Conservation (phyloP, 164 flowering plant genomes). For the Annona squamosa region DNA sequence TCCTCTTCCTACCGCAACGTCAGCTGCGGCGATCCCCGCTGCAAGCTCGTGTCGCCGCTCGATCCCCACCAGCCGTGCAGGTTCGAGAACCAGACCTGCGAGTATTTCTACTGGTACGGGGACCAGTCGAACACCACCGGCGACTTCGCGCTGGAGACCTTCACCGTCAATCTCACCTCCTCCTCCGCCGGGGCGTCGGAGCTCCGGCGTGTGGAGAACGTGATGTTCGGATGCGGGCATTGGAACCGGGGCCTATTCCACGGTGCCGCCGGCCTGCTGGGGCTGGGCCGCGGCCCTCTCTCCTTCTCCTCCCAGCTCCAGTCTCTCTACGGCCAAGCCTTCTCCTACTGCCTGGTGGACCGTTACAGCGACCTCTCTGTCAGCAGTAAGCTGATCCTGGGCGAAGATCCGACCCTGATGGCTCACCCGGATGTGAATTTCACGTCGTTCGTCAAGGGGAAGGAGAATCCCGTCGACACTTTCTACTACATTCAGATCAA, state of each 20-base stretch:
- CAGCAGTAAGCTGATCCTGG: conserved; percentile 82
- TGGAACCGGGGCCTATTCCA: conserved; percentile 94
- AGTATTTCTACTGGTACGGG: conserved; percentile 92
- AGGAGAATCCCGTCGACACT: conserved; percentile 65
- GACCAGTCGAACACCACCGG: conserved; percentile 94
- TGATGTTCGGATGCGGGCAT: conserved; percentile 98
- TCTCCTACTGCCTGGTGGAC: conserved; percentile 90
- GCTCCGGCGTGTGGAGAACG: conserved; percentile 49
- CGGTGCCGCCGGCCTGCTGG: conserved; percentile 90
- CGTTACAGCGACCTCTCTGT: conserved; percentile 67
- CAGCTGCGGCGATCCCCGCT: conserved; percentile 60
- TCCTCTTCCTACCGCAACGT: conserved; percentile 52
- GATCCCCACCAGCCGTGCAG: conserved; percentile 64
- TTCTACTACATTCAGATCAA: conserved; percentile 74
- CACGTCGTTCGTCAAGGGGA: conserved; percentile 52
- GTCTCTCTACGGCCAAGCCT: conserved; percentile 71
- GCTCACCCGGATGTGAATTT: conserved; percentile 56
- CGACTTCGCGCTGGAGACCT: conserved; percentile 78
- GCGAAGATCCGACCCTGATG: conserved; percentile 56
- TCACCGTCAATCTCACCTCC: conserved; percentile 71
- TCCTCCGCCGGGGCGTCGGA: conserved; percentile 30
- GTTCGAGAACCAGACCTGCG: conserved; percentile 51
- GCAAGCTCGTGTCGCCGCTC: conserved; percentile 67
- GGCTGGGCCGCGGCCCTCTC: conserved; percentile 84
- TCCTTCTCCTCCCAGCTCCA: conserved; percentile 85